Evolutionary conservation across 257 asterid species (phyloP).

Genomic region (Oldenlandia corymbosa): DNA sequence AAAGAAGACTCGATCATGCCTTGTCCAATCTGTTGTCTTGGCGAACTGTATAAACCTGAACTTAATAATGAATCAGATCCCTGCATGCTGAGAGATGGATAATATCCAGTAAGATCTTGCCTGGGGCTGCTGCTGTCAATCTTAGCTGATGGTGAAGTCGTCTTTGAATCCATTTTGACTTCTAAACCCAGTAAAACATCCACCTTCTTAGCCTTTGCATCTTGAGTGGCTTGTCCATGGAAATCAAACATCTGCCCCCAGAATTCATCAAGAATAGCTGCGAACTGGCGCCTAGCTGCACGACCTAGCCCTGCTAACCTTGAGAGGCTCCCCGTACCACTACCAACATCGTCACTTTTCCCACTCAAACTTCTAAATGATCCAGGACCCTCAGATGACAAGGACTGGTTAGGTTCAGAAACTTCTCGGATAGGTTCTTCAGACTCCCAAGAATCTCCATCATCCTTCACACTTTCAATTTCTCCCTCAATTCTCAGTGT

Average conservation of each 20-base stretch:
- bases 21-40: slow-evolving; percentile 48
- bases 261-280: slow-evolving; percentile 66
- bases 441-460: slow-evolving; percentile 51
- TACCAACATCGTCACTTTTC: slow-evolving; percentile 67
- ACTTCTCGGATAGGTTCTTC: slow-evolving; percentile 49
- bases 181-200: slow-evolving; percentile 62
- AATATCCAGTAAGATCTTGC: slow-evolving; percentile 46
- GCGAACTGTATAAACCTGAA: slow-evolving; percentile 40
- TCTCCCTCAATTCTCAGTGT: slow-evolving; percentile 38
- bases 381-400: slow-evolving; percentile 66
- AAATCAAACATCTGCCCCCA: slow-evolving; percentile 95
- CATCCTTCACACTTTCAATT: slow-evolving; percentile 42
- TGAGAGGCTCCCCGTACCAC: slow-evolving; percentile 86
- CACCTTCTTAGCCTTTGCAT: slow-evolving; percentile 71
- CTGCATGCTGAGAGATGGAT: slow-evolving; percentile 45
- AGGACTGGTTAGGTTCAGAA: slow-evolving; percentile 42
- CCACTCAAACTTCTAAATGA: slow-evolving; percentile 71
- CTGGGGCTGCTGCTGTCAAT: slow-evolving; percentile 36
- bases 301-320: slow-evolving; percentile 91
- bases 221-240: slow-evolving; percentile 63
- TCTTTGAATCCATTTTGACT: slow-evolving; percentile 40
- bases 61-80: slow-evolving; percentile 50
- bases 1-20: slow-evolving; percentile 45
- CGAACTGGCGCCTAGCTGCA: slow-evolving; percentile 83
- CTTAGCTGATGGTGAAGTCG: slow-evolving; percentile 49